Percentiles rank a stretch among this genome's conserved stretches.
Evolutionary conservation across 2,329 filamentous ascomycete genomes (phyloP).

Genomic region (Sporothrix luriei): DNA sequence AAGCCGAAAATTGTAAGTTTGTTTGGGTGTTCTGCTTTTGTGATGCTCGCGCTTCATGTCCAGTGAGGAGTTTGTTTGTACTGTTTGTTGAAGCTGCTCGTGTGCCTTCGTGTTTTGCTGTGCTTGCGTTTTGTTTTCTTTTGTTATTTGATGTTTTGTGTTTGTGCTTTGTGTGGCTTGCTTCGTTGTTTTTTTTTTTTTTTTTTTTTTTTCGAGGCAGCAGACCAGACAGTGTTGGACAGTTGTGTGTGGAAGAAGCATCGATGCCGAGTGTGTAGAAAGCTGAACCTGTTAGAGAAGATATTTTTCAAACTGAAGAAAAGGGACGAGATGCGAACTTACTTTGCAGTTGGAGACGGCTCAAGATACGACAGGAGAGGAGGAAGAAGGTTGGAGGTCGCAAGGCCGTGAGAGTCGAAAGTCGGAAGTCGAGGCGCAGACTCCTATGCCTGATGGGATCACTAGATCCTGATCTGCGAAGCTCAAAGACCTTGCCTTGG

Average conservation of each 20-base stretch:
- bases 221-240: not conserved
- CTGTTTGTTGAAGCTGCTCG: not conserved
- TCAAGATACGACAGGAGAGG: not conserved
- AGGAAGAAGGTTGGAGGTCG: not conserved
- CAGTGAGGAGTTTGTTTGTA: not conserved
- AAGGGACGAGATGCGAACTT: not conserved
- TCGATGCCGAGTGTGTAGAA: not conserved
- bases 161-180: no score
- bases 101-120: not conserved
- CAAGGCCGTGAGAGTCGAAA: not conserved
- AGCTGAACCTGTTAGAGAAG: not conserved
- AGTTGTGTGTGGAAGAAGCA: not conserved
- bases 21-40: not conserved
- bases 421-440: not conserved
- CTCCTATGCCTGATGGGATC: not conserved
- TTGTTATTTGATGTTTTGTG: no score
- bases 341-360: not conserved
- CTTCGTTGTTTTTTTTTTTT: not conserved
- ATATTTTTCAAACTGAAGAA: no score
- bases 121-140: not conserved
- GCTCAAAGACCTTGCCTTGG: not conserved
- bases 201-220: not conserved
- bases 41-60: not conserved
- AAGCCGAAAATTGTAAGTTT: not conserved
- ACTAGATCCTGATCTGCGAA: constrained; percentile 1